These are phyloP conservation scores for Auricularia cornea DNA, from an alignment of 768 basidiomycete species.

Conservation along the genomic window DNA sequence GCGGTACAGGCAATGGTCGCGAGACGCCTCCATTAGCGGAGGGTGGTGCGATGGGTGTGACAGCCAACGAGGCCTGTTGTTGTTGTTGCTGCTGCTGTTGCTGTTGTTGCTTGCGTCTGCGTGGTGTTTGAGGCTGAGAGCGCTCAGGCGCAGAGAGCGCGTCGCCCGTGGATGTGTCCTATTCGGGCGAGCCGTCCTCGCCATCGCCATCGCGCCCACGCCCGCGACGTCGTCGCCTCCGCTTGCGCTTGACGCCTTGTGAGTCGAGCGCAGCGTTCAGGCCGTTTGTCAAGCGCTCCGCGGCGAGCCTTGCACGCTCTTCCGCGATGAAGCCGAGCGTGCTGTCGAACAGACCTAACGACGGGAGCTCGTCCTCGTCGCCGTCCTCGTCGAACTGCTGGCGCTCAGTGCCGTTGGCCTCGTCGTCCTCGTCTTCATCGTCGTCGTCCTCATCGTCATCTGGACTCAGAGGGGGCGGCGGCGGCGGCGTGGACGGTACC, in stretches of 20 bases:
- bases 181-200: conserved; percentile 1
- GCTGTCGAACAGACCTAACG: conserved; percentile 63
- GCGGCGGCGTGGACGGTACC: conserved; percentile 13
- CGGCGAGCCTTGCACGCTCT: conserved; percentile 53
- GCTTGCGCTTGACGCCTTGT: conserved; percentile 15
- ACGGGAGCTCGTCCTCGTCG: conserved; percentile 41
- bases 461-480: conserved; percentile 13
- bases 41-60: not conserved
- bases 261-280: not conserved
- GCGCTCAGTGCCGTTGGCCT: conserved; percentile 10
- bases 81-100: too few relatives aligned
- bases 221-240: conserved; percentile 31
- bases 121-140: not conserved
- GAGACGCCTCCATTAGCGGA: too few relatives aligned
- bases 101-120: not conserved
- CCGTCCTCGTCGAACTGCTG: conserved; percentile 11
- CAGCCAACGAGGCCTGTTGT: not conserved
- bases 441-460: conserved; percentile 14
- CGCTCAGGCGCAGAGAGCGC: conserved; percentile 4
- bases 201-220: conserved; percentile 14
- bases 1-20: conserved; percentile 22
- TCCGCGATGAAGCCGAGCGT: conserved; percentile 68
- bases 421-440: conserved; percentile 9
- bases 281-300: conserved; percentile 17
- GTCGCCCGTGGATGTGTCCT: conserved; percentile 10